phyloP scores from a whole-genome alignment of 257 asterid species.

The Eucommia ulmoides region DNA sequence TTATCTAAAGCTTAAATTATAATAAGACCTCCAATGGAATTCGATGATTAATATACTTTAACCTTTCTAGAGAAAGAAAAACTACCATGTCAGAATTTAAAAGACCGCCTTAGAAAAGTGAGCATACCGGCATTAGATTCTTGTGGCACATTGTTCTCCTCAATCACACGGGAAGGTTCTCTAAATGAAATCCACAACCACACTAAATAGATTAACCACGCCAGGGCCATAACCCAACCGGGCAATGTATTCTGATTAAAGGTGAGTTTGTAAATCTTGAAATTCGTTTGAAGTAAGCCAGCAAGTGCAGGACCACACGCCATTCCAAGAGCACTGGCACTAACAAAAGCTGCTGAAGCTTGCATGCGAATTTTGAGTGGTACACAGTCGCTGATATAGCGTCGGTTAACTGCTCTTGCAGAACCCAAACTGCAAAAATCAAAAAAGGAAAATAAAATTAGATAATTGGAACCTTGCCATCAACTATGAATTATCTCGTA shows the following conservation, averaged over 20 bases:
- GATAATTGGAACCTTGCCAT: too few species aligned
- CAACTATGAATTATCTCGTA: too few species aligned
- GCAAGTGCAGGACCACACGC: slow-evolving; percentile 99
- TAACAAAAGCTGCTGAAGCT: slow-evolving; percentile 97
- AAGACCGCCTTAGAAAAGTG: slow-evolving; percentile 3
- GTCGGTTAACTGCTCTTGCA: slow-evolving; percentile 93
- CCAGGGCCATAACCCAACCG: slow-evolving; percentile 94
- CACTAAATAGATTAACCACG: slow-evolving; percentile 59
- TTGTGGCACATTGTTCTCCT: slow-evolving; percentile 22
- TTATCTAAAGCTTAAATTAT: too few species aligned
- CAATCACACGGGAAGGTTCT: slow-evolving; percentile 59
- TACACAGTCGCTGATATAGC: slow-evolving; percentile 93
- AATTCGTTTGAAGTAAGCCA: slow-evolving; percentile 69
- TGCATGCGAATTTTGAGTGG: slow-evolving; percentile 88
- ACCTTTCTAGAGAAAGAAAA: background rate
- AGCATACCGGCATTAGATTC: slow-evolving; percentile 48
- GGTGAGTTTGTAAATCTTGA: slow-evolving; percentile 53
- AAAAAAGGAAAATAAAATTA: slow-evolving; percentile 5
- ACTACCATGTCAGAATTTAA: background rate
- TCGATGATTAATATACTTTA: background rate
- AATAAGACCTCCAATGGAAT: background rate
- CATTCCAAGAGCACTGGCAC: slow-evolving; percentile 99
- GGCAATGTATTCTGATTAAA: slow-evolving; percentile 83
- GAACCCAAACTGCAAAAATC: slow-evolving; percentile 76
- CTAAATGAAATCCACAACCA: slow-evolving; percentile 83